A percentile compares a stretch with the other conserved stretches of the same genome.
phyloP scores from a whole-genome alignment of 768 basidiomycete genomes.

The Zangia roseola region DNA sequence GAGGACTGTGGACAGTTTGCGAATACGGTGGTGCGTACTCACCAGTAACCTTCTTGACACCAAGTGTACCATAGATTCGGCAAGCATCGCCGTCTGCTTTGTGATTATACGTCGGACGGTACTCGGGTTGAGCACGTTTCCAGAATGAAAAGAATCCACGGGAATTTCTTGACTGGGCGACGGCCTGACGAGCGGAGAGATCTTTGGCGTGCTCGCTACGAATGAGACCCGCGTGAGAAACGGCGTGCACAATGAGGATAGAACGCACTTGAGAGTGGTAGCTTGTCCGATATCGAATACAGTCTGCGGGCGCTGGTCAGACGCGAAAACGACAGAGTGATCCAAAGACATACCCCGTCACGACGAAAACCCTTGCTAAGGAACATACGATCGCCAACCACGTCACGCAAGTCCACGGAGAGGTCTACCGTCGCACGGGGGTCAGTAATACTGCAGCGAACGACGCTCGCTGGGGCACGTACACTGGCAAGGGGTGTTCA shows the following conservation, averaged over 20 bases:
- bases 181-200: conserved; percentile 67
- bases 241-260: not conserved
- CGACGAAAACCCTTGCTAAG: conserved; percentile 77
- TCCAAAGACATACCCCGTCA: conserved; percentile 64
- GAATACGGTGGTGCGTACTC: conserved; percentile 3
- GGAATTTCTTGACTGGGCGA: conserved; percentile 71
- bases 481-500: conserved; percentile 94
- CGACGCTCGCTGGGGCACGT: conserved; percentile 35
- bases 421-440: conserved; percentile 49
- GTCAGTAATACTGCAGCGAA: not conserved
- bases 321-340: not conserved
- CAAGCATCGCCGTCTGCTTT: conserved; percentile 73
- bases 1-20: not conserved
- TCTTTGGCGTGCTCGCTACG: conserved; percentile 59
- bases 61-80: conserved; percentile 78
- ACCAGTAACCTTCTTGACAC: conserved; percentile 90
- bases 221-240: not conserved
- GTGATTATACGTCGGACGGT: conserved; percentile 74
- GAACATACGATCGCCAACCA: conserved; percentile 88
- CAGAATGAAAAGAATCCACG: conserved; percentile 71
- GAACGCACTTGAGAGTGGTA: conserved; percentile 56
- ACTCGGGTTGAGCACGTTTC: conserved; percentile 41
- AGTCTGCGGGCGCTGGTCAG: conserved; percentile 43
- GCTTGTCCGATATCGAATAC: conserved; percentile 83
- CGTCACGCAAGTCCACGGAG: conserved; percentile 87